A percentile compares a stretch with the other conserved stretches of the same genome.
phyloP scores from a whole-genome alignment of 2,329 filamentous ascomycete genomes.

The Fonsecaea pedrosoi region DNA sequence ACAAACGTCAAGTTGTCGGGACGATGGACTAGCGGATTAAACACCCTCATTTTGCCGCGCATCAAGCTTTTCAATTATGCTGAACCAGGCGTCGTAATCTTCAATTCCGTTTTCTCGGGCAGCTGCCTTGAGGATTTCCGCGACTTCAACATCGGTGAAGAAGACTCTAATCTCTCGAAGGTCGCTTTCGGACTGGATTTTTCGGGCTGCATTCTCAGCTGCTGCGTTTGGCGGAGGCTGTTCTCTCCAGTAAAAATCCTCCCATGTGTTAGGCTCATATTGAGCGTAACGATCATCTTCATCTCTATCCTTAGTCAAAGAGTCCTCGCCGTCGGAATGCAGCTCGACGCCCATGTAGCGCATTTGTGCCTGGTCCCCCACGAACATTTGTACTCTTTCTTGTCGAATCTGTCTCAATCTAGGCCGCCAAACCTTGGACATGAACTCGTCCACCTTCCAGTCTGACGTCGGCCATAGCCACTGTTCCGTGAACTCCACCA shows the following conservation, averaged over 20 bases:
- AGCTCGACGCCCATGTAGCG: background rate
- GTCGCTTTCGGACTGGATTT: background rate
- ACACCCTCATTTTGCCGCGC: background rate
- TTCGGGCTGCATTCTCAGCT: no score
- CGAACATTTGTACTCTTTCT: background rate
- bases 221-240: background rate
- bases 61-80: constrained; percentile 14
- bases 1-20: background rate
- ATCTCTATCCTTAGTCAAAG: background rate
- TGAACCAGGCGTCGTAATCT: constrained; percentile 18
- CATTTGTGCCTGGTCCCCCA: constrained; percentile 1
- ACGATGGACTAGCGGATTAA: background rate
- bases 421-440: constrained; percentile 9
- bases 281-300: background rate
- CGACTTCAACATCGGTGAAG: constrained; percentile 14
- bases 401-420: constrained; percentile 1
- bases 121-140: constrained; percentile 12
- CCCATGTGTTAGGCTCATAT: background rate
- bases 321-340: background rate
- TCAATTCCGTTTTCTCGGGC: constrained; percentile 11
- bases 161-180: background rate
- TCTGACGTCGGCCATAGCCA: background rate
- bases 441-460: background rate
- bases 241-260: background rate
- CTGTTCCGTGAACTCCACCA: constrained; percentile 6